These are phyloP conservation scores for Geoglossum cookeanum DNA, from an alignment of 2,329 filamentous ascomycete species.

Conservation along the genomic window DNA sequence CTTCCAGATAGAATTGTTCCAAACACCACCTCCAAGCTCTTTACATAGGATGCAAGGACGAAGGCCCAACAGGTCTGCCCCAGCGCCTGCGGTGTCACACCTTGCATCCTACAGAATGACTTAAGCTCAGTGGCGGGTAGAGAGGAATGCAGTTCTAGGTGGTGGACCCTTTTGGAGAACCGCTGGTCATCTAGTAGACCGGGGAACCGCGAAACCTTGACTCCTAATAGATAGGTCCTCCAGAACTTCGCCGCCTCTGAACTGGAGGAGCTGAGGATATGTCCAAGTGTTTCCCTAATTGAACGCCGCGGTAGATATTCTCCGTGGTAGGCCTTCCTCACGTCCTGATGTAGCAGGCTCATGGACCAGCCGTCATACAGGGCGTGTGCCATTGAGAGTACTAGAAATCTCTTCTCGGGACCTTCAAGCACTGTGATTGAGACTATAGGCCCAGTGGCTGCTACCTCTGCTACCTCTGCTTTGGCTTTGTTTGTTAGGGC, in stretches of 20 bases:
- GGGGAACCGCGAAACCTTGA: slow-evolving; percentile 18
- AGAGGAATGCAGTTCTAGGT: slow-evolving; percentile 27
- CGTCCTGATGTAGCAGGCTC: slow-evolving; percentile 49
- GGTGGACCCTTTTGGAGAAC: slow-evolving; percentile 16
- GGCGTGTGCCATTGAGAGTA: slow-evolving; percentile 64
- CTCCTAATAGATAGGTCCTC: slow-evolving; percentile 43
- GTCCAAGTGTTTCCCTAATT: slow-evolving; percentile 35
- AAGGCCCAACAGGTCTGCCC: slow-evolving; percentile 61
- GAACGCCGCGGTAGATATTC: slow-evolving; percentile 23
- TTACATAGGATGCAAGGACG: slow-evolving; percentile 42
- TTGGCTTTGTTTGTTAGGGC: neutral
- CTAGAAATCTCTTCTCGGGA: slow-evolving; percentile 19
- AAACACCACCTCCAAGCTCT: slow-evolving; percentile 57
- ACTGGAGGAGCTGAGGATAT: slow-evolving; percentile 29
- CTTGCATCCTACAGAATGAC: slow-evolving; percentile 43
- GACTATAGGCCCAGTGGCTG: slow-evolving; percentile 18
- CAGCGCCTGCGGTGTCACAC: slow-evolving; percentile 57
- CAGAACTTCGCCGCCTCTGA: slow-evolving; percentile 44
- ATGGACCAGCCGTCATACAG: slow-evolving; percentile 84
- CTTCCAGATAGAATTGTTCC: slow-evolving; percentile 71
- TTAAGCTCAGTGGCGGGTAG: slow-evolving; percentile 25
- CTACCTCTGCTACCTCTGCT: neutral
- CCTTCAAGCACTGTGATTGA: slow-evolving; percentile 16
- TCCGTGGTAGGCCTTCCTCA: slow-evolving; percentile 43
- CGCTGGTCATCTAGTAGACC: neutral